A percentile compares a stretch with the other conserved stretches of the same genome.
These are phyloP conservation scores for Hemileia vastatrix DNA, from an alignment of 1,284 basidiomycete species.

Conservation along the genomic window DNA sequence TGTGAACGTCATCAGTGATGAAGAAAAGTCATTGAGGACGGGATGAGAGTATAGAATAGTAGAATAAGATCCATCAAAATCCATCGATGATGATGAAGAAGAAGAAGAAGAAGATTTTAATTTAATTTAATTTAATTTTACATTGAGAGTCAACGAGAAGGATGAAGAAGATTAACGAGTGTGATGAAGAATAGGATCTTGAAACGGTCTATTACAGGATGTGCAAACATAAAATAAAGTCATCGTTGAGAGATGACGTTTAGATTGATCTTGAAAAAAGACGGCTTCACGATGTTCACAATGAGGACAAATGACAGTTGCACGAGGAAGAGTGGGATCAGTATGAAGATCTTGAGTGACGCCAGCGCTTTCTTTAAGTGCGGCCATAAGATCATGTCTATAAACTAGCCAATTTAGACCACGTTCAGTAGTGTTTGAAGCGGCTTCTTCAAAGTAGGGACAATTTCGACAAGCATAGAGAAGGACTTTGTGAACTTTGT, in stretches of 20 bases:
- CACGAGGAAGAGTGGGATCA: slow-evolving; percentile 64
- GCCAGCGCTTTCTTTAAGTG: slow-evolving; percentile 73
- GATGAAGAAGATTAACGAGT: too few species aligned
- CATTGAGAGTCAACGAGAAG: too few species aligned
- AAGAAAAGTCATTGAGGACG: too few species aligned
- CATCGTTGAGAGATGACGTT: slow-evolving; percentile 21
- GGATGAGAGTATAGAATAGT: too few species aligned
- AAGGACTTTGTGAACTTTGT: slow-evolving; percentile 72
- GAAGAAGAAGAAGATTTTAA: too few species aligned
- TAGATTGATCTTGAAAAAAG: slow-evolving; percentile 23
- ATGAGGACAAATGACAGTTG: slow-evolving; percentile 15
- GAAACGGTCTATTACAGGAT: slow-evolving; percentile 17
- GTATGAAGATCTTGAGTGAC: slow-evolving; percentile 79
- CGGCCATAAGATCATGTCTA: slow-evolving; percentile 82
- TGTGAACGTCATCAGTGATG: too few species aligned
- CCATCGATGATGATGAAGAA: too few species aligned
- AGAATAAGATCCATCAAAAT: too few species aligned
- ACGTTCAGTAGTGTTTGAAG: slow-evolving; percentile 34
- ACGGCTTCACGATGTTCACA: slow-evolving; percentile 24
- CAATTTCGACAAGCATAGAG: slow-evolving; percentile 92
- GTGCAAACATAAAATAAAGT: slow-evolving; percentile 23
- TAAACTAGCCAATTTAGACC: slow-evolving; percentile 70
- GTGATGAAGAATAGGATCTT: too few species aligned
- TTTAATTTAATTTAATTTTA: too few species aligned
- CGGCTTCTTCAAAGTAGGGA: slow-evolving; percentile 70